These are phyloP conservation scores for Bremia lactucae DNA, from an alignment of 352 stramenopile genomes.

Conservation along the genomic window DNA sequence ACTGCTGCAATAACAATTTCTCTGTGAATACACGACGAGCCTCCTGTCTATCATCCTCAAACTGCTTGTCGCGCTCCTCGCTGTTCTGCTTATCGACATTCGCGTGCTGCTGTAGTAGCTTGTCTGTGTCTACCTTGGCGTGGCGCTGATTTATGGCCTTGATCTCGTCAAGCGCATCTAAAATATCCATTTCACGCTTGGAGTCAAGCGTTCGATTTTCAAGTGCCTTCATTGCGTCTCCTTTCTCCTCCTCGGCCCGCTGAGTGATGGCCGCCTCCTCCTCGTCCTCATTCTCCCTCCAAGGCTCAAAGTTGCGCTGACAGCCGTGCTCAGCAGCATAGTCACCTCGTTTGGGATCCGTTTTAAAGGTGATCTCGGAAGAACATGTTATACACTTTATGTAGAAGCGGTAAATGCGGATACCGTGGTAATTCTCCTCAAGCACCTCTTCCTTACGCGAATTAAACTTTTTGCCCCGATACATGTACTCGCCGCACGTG, in stretches of 20 bases:
- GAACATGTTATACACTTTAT: slow-evolving; percentile 95
- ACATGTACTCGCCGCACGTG: slow-evolving; percentile 97
- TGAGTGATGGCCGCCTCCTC: slow-evolving; percentile 60
- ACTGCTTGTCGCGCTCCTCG: slow-evolving; percentile 32
- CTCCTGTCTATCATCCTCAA: slow-evolving; percentile 40
- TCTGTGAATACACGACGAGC: slow-evolving; percentile 44
- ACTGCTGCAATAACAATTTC: slow-evolving; percentile 26
- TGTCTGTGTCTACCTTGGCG: slow-evolving; percentile 83
- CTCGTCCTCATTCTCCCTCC: slow-evolving; percentile 83
- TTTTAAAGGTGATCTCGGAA: slow-evolving; percentile 95
- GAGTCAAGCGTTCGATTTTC: slow-evolving; percentile 97
- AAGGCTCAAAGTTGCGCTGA: slow-evolving; percentile 96
- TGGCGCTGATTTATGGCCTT: slow-evolving; percentile 95
- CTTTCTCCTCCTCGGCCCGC: slow-evolving; percentile 88
- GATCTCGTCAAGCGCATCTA: slow-evolving; percentile 98
- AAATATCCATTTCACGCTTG: slow-evolving; percentile 98
- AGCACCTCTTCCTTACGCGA: slow-evolving; percentile 95
- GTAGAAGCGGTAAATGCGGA: slow-evolving; percentile 96
- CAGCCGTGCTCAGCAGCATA: slow-evolving; percentile 96
- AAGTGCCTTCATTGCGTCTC: slow-evolving; percentile 95
- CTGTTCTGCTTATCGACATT: slow-evolving; percentile 24
- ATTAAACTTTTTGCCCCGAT: slow-evolving; percentile 99
- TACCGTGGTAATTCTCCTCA: slow-evolving; percentile 93
- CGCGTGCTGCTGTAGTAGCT: slow-evolving; percentile 48
- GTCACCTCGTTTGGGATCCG: slow-evolving; percentile 96